Evolutionary conservation across 305 asterid species (phyloP).

Genomic region (Fraxinus xanthoxyloides): DNA sequence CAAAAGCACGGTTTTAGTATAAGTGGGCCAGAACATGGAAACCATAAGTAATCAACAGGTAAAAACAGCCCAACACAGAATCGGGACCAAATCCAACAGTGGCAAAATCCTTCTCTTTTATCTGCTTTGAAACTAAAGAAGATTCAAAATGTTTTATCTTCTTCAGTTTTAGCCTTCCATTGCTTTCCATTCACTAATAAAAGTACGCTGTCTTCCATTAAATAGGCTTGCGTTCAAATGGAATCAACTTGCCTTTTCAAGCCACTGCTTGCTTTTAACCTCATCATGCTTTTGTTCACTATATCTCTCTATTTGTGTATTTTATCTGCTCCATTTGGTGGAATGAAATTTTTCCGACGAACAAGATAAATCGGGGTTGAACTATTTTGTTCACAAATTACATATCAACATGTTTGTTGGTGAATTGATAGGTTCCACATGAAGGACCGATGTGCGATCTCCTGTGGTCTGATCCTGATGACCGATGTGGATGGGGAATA

Average conservation of each 20-base stretch:
- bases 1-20: too few species aligned
- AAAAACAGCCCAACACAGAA: too few species aligned
- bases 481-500: slow-evolving; percentile 98
- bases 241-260: background rate
- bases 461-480: slow-evolving; percentile 98
- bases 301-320: background rate
- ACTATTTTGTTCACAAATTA: slow-evolving; percentile 3
- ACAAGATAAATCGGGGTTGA: background rate
- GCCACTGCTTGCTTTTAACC: background rate
- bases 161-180: background rate
- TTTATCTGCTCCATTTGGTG: background rate
- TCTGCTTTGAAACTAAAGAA: background rate
- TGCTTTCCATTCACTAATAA: background rate
- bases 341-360: background rate
- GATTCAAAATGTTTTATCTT: background rate
- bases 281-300: background rate
- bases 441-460: slow-evolving; percentile 99
- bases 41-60: too few species aligned
- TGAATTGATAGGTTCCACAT: slow-evolving; percentile 60
- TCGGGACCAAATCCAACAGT: too few species aligned
- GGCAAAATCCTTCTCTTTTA: background rate
- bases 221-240: background rate
- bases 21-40: too few species aligned
- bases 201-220: background rate
- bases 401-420: slow-evolving; percentile 16